A percentile compares a stretch with the other conserved stretches of the same genome.
Conservation (phyloP, 495 filamentous ascomycete genomes). For the Cladorrhinum samala region DNA sequence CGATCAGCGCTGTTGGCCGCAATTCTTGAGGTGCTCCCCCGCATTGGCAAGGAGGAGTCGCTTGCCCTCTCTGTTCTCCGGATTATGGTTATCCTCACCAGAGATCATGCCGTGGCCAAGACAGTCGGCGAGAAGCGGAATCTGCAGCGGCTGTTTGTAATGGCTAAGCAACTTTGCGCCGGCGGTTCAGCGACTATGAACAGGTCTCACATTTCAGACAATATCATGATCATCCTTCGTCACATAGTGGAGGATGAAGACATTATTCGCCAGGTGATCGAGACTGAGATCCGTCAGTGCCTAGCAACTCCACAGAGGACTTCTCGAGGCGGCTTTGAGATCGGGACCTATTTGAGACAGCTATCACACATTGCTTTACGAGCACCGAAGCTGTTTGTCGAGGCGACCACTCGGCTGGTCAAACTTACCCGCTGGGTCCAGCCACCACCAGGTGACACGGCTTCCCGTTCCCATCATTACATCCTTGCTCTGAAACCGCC, state of each 20-base stretch:
- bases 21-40: constrained; percentile 74
- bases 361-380: constrained; percentile 79
- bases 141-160: constrained; percentile 83
- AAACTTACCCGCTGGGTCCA: constrained; percentile 59
- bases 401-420: constrained; percentile 81
- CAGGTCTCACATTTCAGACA: constrained; percentile 48
- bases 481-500: constrained; percentile 29
- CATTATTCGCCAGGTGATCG: constrained; percentile 86
- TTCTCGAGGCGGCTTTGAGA: constrained; percentile 55
- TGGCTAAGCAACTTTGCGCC: constrained; percentile 85
- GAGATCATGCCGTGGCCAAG: constrained; percentile 65
- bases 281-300: constrained; percentile 73
- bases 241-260: constrained; percentile 94
- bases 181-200: constrained; percentile 68
- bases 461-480: not conserved
- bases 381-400: constrained; percentile 79
- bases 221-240: constrained; percentile 79
- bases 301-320: constrained; percentile 55
- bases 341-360: constrained; percentile 63
- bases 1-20: constrained; percentile 65
- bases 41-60: constrained; percentile 77
- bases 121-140: constrained; percentile 79
- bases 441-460: constrained; percentile 41
- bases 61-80: constrained; percentile 78
- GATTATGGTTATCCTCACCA: constrained; percentile 84